Base-by-base conservation (phyloP, 176 grass and related monocot genomes). In the Tuctoria greenei region DNA sequence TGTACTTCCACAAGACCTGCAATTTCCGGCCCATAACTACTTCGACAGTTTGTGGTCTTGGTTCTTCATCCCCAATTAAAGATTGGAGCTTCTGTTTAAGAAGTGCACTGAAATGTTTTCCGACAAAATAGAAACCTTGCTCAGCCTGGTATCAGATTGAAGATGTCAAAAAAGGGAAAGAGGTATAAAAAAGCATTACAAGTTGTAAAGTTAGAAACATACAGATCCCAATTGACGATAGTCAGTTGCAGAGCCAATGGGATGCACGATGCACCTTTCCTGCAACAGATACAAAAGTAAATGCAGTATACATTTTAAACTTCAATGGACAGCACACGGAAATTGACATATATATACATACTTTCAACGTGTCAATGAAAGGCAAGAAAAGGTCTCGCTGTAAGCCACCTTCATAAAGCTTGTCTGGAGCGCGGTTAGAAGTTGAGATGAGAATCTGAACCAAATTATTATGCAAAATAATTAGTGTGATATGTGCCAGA, bases 11-110 rank as follows among this genome's bases (percentile, higher is more conserved):
- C 35, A 65, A 57, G 18, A 94, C 95, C 86, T 94, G 81, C 82
- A 98, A 82, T 90, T 88, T 74, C 42, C 91, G 83, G 78, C 95
- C 95, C 95, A 98, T 98, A 35, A 98, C 74, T 27, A 98, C 91
- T 90, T 98, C 84, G 0, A 92, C 91, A 80, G 86, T 82, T 84
- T 92, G 91, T 47, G 72, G 84, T 23, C 59, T 84, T 59, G 89
- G 91, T 87, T 87, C 73, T 39, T 92, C 87, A 13, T 92, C 68
- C 62, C 95, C 95, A 64, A 92, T 83, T 78, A 98, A 90, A 69
- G 83, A 76, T 40, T 74, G 79, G 61, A 94, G 89, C 34, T 94
- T 94, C 72, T 94, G 86, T 80, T 86, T 88, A 52, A 98, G 81
- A 75, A 98, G 75, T 37, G 65, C 59, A 81, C 77, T 66, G 79